Conservation (phyloP, 441 rosid species). For the Populus hybrid region DNA sequence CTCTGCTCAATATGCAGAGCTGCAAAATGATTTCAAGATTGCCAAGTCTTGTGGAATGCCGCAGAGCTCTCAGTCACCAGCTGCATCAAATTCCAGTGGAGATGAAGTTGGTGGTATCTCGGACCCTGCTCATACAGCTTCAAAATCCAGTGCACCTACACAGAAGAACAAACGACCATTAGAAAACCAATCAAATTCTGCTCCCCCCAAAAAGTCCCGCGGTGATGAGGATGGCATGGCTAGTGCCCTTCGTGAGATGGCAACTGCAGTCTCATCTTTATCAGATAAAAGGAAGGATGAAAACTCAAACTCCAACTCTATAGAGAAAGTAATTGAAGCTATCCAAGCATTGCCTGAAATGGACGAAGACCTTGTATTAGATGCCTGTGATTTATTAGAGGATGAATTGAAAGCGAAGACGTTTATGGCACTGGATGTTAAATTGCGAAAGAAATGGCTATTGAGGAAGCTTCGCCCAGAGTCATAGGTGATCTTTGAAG, state of each 20-base stretch:
- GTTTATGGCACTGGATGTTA: slow-evolving; percentile 70
- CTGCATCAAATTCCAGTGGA: slow-evolving; percentile 40
- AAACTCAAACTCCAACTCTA: slow-evolving; percentile 28
- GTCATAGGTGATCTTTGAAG: not conserved
- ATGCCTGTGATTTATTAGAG: slow-evolving; percentile 83
- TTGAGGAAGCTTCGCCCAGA: slow-evolving; percentile 69
- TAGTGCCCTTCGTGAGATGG: slow-evolving; percentile 24
- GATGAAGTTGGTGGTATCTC: slow-evolving; percentile 36
- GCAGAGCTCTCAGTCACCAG: slow-evolving; percentile 26
- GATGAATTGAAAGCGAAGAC: slow-evolving; percentile 75
- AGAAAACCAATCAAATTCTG: slow-evolving; percentile 32
- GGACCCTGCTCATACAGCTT: slow-evolving; percentile 20
- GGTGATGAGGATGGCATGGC: slow-evolving; percentile 29
- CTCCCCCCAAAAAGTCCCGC: slow-evolving; percentile 39
- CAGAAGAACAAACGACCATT: slow-evolving; percentile 44
- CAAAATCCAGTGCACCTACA: slow-evolving; percentile 25
- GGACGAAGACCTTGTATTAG: slow-evolving; percentile 83
- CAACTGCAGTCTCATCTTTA: slow-evolving; percentile 32
- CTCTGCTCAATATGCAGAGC: slow-evolving; percentile 51
- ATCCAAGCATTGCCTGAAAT: slow-evolving; percentile 70
- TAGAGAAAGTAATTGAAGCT: slow-evolving; percentile 61
- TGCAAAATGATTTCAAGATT: slow-evolving; percentile 43
- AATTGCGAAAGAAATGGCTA: slow-evolving; percentile 73
- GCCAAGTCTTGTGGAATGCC: slow-evolving; percentile 14
- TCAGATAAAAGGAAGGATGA: slow-evolving; percentile 30